phyloP scores from a whole-genome alignment of 1,284 basidiomycete genomes.

The Heliocybe sulcata region DNA sequence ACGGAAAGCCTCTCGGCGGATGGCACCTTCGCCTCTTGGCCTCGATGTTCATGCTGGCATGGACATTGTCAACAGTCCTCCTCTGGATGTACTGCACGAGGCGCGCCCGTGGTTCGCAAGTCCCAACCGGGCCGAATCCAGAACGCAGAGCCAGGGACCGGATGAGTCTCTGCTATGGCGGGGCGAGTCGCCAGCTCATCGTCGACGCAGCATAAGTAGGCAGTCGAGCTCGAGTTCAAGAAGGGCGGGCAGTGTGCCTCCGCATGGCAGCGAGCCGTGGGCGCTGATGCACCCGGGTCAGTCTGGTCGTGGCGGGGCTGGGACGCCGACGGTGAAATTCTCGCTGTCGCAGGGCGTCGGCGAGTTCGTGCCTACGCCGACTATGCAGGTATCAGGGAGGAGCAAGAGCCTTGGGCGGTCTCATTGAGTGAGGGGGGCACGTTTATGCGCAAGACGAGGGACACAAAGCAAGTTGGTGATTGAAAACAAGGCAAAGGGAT shows the following conservation, averaged over 20 bases:
- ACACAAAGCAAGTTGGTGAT: neutral
- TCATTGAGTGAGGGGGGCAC: neutral
- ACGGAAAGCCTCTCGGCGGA: neutral
- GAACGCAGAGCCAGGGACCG: neutral
- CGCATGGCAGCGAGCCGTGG: neutral
- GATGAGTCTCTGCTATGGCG: neutral
- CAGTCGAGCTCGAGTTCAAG: neutral
- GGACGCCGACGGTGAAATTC: neutral
- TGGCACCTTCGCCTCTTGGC: neutral
- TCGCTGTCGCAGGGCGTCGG: conserved; percentile 1
- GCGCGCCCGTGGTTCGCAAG: neutral
- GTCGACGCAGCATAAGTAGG: neutral
- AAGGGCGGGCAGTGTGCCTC: neutral
- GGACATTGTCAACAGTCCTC: neutral
- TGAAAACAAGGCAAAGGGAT: neutral
- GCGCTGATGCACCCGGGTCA: neutral
- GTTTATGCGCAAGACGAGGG: neutral
- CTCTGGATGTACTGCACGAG: neutral
- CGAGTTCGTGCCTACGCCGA: neutral
- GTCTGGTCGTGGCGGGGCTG: neutral
- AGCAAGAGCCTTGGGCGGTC: neutral
- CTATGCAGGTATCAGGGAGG: neutral
- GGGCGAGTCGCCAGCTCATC: neutral
- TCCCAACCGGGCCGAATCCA: neutral
- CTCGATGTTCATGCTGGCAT: neutral